phyloP scores from a whole-genome alignment of 2,329 filamentous ascomycete genomes.

The Cordyceps pruinosa region DNA sequence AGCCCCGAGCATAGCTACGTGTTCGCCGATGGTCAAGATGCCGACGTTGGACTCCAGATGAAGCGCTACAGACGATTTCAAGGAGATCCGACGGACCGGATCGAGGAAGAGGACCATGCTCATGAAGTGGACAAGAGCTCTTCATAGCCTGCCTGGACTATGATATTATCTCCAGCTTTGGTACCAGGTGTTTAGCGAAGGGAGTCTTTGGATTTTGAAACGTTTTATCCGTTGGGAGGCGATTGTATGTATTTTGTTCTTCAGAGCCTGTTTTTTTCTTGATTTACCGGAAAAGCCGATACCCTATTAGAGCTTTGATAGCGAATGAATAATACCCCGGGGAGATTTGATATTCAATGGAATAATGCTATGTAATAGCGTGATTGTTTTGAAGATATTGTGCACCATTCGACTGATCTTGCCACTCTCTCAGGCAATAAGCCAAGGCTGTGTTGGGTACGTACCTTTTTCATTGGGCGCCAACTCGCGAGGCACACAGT shows the following conservation, averaged over 20 bases:
- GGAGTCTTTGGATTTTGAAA: conserved; percentile 4
- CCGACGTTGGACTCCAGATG: conserved; percentile 29
- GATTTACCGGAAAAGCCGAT: not conserved
- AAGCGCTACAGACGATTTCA: conserved; percentile 29
- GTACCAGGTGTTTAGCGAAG: not conserved
- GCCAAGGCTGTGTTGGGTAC: not conserved
- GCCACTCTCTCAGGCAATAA: too few relatives aligned
- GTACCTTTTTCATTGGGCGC: not conserved
- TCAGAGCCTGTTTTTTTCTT: conserved; percentile 1
- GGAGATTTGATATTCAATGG: not conserved
- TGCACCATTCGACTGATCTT: too few relatives aligned
- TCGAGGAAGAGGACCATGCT: conserved; percentile 29
- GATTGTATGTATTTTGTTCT: not conserved
- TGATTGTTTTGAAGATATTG: too few relatives aligned
- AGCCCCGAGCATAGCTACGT: conserved; percentile 24
- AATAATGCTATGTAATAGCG: too few relatives aligned
- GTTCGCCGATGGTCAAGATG: conserved; percentile 24
- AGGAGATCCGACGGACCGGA: conserved; percentile 28
- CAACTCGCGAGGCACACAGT: not conserved
- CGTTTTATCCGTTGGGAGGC: not conserved
- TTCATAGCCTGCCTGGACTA: not conserved
- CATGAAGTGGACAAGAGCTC: not conserved
- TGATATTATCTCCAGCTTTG: not conserved
- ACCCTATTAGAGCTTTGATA: conserved; percentile 5
- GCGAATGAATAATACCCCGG: conserved; percentile 5